These are phyloP conservation scores for Ceratobasidium theobromae DNA, from an alignment of 1,284 basidiomycete species.

Conservation along the genomic window DNA sequence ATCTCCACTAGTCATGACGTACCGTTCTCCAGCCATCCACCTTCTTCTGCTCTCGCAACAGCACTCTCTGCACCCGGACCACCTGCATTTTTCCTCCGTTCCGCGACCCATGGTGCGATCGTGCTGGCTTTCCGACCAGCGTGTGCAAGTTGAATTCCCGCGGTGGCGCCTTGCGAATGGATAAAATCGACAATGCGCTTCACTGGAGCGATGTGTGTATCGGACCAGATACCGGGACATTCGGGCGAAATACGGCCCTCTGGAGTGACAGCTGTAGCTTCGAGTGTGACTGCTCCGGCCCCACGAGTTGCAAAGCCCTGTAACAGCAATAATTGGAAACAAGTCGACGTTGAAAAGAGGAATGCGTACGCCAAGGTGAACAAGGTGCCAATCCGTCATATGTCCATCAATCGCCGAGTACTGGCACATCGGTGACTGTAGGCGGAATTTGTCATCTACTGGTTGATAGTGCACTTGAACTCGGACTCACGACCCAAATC, in stretches of 20 bases:
- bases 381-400: conserved; percentile 77
- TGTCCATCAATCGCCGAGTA: conserved; percentile 73
- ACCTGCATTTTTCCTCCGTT: background rate
- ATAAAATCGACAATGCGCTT: conserved; percentile 73
- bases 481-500: conserved; percentile 60
- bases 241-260: conserved; percentile 77
- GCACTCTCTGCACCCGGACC: background rate
- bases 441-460: background rate
- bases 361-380: conserved; percentile 61
- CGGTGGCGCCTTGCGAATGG: conserved; percentile 60
- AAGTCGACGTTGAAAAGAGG: background rate
- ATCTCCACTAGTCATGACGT: background rate
- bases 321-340: background rate
- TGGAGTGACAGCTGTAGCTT: conserved; percentile 70
- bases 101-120: conserved; percentile 55
- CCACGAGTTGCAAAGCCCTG: conserved; percentile 45
- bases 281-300: conserved; percentile 63
- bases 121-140: conserved; percentile 74
- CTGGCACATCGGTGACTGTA: conserved; percentile 37
- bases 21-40: background rate
- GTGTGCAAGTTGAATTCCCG: conserved; percentile 77
- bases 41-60: background rate
- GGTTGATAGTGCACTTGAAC: background rate
- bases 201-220: conserved; percentile 67
- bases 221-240: conserved; percentile 63